Base-by-base conservation (phyloP, 495 filamentous ascomycete genomes). In the Lophium mytilinum region DNA sequence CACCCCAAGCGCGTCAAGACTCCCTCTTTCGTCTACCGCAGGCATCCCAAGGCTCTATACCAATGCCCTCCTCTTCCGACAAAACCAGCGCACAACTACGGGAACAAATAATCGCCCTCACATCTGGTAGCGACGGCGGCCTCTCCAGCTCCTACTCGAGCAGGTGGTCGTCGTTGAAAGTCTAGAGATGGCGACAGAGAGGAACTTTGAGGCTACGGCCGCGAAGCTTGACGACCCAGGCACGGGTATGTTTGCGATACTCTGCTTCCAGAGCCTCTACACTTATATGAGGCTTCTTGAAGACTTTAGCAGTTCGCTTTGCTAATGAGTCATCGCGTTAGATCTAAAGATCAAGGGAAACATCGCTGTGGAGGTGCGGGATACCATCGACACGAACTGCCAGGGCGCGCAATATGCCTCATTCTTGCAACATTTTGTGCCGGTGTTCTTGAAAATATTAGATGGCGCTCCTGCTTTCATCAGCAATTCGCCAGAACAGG, bases 401-500 rank as follows among this genome's bases (percentile, higher is more conserved):
- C 79, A 79, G 46, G 78, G 80, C 53, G 68, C 77, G 53, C 76
- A 72, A 57, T 97, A 97, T 68, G 73, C 80, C 15, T 71, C 75
- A 36, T 97, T 97, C 67, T 78, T 97, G 57, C 79, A 83, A 61
- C 88, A 87, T 72, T 73, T 97, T 62, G 84, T 96, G 73, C 94
- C 94, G 12, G 77, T 94, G n/a, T 89, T 97, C 72, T 78, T 89
- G 68, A 82, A 81, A 59, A 86, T 96, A 34, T 72, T 99, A 37
- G 83, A 85, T 67, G 89, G 90, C 35, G 85, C 86, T 55, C 89
- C 89, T n/a, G 84, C 95, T 37, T 96, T 97, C 70, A 86, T 89
- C 58, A 94, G 85, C 66, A 87, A 83, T 65, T 89, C 87, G 1
- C 79, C 83, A 46, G 93, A 96, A 54, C 91, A 95, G 77, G 84